These are phyloP conservation scores for Ramaria rubella DNA, from an alignment of 768 basidiomycete genomes.

Conservation along the genomic window DNA sequence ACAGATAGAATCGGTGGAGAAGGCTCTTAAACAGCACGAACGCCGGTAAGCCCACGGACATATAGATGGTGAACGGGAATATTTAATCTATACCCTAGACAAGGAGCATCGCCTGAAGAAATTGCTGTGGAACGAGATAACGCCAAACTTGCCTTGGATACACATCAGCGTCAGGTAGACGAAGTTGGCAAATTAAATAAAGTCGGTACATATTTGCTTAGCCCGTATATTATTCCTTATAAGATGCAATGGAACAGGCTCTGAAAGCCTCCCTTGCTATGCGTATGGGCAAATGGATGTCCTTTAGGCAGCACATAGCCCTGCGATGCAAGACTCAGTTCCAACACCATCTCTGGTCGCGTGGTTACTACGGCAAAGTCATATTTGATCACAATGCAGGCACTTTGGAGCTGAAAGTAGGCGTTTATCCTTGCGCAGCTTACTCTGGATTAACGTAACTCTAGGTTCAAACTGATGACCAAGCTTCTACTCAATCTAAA, in stretches of 20 bases:
- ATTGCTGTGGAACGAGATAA: constrained; percentile 66
- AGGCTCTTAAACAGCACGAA: constrained; percentile 61
- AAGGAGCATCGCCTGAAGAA: constrained; percentile 73
- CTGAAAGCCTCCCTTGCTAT: constrained; percentile 57
- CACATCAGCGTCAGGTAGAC: constrained; percentile 54
- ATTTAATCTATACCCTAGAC: constrained; percentile 33
- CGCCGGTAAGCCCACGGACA: constrained; percentile 41
- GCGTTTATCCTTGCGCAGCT: constrained; percentile 10
- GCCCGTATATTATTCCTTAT: neutral
- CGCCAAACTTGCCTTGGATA: constrained; percentile 51
- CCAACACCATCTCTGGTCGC: constrained; percentile 70
- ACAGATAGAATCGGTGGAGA: constrained; percentile 54
- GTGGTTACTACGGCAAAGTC: constrained; percentile 87
- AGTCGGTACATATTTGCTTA: constrained; percentile 32
- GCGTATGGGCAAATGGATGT: constrained; percentile 73
- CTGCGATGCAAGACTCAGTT: constrained; percentile 81
- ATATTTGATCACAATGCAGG: constrained; percentile 69
- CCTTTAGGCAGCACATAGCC: constrained; percentile 86
- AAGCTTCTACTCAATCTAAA: constrained; percentile 49
- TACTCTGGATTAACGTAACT: neutral
- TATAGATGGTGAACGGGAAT: neutral
- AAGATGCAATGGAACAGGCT: constrained; percentile 35
- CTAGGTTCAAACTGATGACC: constrained; percentile 81
- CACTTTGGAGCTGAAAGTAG: constrained; percentile 59
- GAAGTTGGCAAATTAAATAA: constrained; percentile 60